Evolutionary conservation across 1,284 basidiomycete species (phyloP).

Genomic region (Phellinidium pouzarii): DNA sequence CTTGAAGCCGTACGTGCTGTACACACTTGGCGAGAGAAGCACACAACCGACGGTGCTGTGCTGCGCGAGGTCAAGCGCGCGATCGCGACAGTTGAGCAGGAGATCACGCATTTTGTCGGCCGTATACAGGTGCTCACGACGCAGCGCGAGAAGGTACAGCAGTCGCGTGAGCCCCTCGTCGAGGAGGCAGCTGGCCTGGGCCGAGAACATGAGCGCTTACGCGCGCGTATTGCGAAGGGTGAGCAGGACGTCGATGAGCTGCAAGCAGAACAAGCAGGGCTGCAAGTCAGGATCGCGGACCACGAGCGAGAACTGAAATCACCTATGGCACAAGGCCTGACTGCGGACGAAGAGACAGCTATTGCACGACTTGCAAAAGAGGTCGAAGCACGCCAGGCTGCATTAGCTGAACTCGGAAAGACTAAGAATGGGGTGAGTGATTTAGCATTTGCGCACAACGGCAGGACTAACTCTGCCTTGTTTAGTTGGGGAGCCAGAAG

Average conservation of each 20-base stretch:
- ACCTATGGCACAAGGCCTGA: constrained; percentile 72
- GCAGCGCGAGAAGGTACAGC: constrained; percentile 66
- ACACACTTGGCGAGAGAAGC: constrained; percentile 71
- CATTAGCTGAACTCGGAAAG: constrained; percentile 63
- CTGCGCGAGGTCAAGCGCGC: constrained; percentile 70
- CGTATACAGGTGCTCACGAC: constrained; percentile 66
- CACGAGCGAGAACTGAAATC: constrained; percentile 71
- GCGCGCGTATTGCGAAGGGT: constrained; percentile 55
- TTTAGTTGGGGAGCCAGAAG: constrained; percentile 71
- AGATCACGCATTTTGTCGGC: constrained; percentile 75
- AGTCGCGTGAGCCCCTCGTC: constrained; percentile 60
- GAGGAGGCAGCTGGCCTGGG: constrained; percentile 58
- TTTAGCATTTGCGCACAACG: constrained; percentile 5
- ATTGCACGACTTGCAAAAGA: constrained; percentile 72
- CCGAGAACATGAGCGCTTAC: constrained; percentile 67
- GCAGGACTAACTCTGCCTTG: not conserved
- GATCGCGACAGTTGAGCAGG: constrained; percentile 76
- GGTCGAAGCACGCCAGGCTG: constrained; percentile 68
- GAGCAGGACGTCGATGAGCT: constrained; percentile 69
- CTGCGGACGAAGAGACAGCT: constrained; percentile 61
- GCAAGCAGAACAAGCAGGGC: constrained; percentile 57
- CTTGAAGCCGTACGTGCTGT: constrained; percentile 83
- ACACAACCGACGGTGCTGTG: constrained; percentile 58
- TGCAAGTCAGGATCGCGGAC: constrained; percentile 55
- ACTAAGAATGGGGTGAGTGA: constrained; percentile 63